Conservation (phyloP, 345 rosid species). For the Eucalyptus pauciflora region DNA sequence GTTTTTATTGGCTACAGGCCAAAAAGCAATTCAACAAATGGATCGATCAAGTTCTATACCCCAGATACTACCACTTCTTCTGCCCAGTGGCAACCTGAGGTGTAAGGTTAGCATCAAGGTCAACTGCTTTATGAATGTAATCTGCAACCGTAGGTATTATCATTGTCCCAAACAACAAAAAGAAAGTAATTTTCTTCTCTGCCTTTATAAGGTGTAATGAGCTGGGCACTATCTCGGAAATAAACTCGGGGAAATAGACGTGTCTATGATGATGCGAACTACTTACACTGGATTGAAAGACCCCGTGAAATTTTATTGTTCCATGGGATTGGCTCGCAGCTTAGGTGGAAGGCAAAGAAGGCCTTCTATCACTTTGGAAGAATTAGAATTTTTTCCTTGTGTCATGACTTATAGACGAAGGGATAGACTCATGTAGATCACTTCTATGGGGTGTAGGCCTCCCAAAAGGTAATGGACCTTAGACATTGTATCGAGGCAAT, state of each 20-base stretch:
- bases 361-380: too few species aligned
- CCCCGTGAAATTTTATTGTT: too few species aligned
- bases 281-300: rapidly evolving
- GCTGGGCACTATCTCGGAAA: rapidly evolving
- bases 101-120: not conserved
- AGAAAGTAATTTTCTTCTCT: not conserved
- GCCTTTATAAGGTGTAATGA: not conserved
- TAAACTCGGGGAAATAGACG: rapidly evolving
- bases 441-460: not conserved
- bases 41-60: not conserved
- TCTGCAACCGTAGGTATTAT: not conserved
- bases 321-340: too few species aligned
- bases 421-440: rapidly evolving
- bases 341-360: too few species aligned
- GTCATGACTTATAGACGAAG: not conserved
- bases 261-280: rapidly evolving
- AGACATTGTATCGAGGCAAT: not conserved
- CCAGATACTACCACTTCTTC: not conserved
- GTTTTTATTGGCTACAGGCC: not conserved
- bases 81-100: not conserved
- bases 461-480: not conserved
- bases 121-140: not conserved
- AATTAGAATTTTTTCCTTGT: too few species aligned
- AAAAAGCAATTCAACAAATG: not conserved
- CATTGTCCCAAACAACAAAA: not conserved